phyloP scores from a whole-genome alignment of 2,329 filamentous ascomycete genomes.

The Ophiocordyceps australis region DNA sequence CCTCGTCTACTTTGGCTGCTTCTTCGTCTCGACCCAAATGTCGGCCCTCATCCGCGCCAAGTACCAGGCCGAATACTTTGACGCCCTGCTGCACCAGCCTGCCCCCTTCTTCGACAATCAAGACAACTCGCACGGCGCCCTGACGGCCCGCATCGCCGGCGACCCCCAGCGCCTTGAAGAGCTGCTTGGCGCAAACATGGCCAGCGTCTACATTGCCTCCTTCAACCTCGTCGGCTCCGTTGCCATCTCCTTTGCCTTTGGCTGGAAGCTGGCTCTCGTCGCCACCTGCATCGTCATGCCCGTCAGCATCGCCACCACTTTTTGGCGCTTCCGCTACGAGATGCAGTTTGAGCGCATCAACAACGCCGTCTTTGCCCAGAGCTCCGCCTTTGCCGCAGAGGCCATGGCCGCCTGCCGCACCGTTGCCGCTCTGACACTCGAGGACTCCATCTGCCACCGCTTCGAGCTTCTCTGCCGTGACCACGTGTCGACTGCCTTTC shows the following conservation, averaged over 20 bases:
- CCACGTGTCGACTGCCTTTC: conserved; percentile 41
- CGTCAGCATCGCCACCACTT: conserved; percentile 26
- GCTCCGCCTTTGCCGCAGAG: conserved; percentile 58
- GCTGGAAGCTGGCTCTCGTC: conserved; percentile 61
- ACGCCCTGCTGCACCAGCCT: conserved; percentile 38
- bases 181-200: conserved; percentile 44
- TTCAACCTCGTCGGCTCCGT: conserved; percentile 49
- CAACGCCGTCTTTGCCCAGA: conserved; percentile 48
- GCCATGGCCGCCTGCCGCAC: conserved; percentile 58
- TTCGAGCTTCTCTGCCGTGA: conserved; percentile 39
- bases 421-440: conserved; percentile 51
- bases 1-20: conserved; percentile 27
- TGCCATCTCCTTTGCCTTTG: conserved; percentile 50
- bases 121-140: conserved; percentile 38
- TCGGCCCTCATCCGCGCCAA: conserved; percentile 29
- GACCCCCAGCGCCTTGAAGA: conserved; percentile 44
- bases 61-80: conserved; percentile 42
- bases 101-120: conserved; percentile 43
- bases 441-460: conserved; percentile 41
- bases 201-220: conserved; percentile 40
- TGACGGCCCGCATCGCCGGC: conserved; percentile 34
- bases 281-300: conserved; percentile 41
- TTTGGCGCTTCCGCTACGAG: conserved; percentile 37
- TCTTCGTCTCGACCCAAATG: conserved; percentile 21
- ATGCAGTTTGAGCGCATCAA: conserved; percentile 53